A percentile compares a stretch with the other conserved stretches of the same genome.
Conservation (phyloP, 805 yeast species). For the Candida taoyuanica region DNA sequence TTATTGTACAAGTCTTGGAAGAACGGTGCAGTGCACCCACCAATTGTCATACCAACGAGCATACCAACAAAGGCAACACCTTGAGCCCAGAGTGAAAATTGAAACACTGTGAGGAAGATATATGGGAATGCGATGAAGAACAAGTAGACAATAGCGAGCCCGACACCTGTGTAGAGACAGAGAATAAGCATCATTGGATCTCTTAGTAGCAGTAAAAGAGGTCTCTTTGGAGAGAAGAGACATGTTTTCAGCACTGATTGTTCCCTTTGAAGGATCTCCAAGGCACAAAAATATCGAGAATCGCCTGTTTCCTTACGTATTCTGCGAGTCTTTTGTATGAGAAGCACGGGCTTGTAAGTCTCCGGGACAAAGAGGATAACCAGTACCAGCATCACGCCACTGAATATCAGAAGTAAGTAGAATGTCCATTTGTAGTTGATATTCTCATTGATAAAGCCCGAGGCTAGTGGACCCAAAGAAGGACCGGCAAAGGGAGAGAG, state of each 20-base stretch:
- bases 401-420: conserved; percentile 55
- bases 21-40: conserved; percentile 38
- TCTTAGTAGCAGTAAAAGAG: conserved; percentile 40
- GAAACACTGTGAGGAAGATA: conserved; percentile 49
- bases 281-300: conserved; percentile 37
- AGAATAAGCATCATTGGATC: conserved; percentile 55
- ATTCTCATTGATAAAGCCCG: conserved; percentile 48
- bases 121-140: conserved; percentile 64
- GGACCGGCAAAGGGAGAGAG: conserved; percentile 69
- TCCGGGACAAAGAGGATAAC: conserved; percentile 51
- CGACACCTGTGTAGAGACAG: conserved; percentile 53
- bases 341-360: conserved; percentile 53
- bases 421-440: conserved; percentile 69
- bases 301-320: conserved; percentile 52
- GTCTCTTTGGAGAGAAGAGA: conserved; percentile 44
- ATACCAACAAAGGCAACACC: conserved; percentile 64
- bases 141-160: conserved; percentile 57
- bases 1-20: conserved; percentile 42
- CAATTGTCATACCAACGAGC: conserved; percentile 45
- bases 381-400: conserved; percentile 48
- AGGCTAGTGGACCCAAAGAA: conserved; percentile 59
- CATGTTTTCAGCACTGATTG: conserved; percentile 41
- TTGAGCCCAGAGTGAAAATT: conserved; percentile 46
- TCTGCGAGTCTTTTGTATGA: conserved; percentile 47
- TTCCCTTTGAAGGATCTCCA: conserved; percentile 35